Evolutionary conservation across 106 monocot genomes (phyloP).

Genomic region (Allium sativum): DNA sequence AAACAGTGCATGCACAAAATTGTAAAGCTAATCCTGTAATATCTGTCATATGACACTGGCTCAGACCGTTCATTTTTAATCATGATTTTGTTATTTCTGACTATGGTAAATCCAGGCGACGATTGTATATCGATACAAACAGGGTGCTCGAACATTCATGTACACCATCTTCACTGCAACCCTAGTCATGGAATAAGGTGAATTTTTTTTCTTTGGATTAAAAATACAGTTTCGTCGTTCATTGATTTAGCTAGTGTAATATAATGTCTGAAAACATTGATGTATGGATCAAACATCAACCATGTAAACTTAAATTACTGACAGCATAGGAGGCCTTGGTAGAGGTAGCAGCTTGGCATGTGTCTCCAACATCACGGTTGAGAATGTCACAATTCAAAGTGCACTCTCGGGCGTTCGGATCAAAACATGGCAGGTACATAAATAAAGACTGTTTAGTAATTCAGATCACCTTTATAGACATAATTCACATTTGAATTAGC

Average conservation of each 20-base stretch:
- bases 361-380: conserved; percentile 38
- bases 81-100: not conserved
- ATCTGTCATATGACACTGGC: too few species aligned
- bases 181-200: conserved; percentile 81
- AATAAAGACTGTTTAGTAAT: not conserved
- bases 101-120: conserved; percentile 28
- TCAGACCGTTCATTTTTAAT: too few species aligned
- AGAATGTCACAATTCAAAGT: conserved; percentile 25
- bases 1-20: not conserved
- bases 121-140: conserved; percentile 57
- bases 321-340: conserved; percentile 58
- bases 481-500: not conserved
- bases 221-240: not conserved
- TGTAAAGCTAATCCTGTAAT: too few species aligned
- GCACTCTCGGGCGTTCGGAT: conserved; percentile 52
- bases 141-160: conserved; percentile 33
- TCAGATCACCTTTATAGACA: too few species aligned
- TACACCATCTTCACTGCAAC: conserved; percentile 35
- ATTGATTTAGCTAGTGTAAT: too few species aligned
- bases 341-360: conserved; percentile 39
- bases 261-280: too few species aligned
- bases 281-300: too few species aligned
- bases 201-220: not conserved
- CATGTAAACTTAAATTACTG: not conserved
- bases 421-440: conserved; percentile 70